phyloP scores from a whole-genome alignment of 208 protist species.

The Crithidia brevicula region DNA sequence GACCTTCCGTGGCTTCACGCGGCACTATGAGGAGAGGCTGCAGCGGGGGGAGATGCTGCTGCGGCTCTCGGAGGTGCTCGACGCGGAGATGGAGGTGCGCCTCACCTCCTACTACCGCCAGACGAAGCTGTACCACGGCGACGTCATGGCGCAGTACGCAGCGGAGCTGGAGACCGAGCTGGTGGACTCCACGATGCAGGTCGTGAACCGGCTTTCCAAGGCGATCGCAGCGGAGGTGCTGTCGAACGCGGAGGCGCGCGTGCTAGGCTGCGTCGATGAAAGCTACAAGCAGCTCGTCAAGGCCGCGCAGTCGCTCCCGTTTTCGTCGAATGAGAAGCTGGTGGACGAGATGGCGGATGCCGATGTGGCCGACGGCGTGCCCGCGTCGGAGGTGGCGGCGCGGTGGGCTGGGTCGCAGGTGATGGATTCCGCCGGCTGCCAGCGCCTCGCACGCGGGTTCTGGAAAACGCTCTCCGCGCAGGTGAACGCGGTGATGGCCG shows the following conservation, averaged over 20 bases:
- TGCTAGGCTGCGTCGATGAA: slow-evolving; percentile 59
- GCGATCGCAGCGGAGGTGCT: slow-evolving; percentile 60
- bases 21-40: slow-evolving; percentile 56
- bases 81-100: slow-evolving; percentile 54
- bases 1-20: slow-evolving; percentile 58
- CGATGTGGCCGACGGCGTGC: slow-evolving; percentile 1
- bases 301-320: slow-evolving; percentile 56
- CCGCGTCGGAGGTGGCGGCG: neutral
- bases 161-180: slow-evolving; percentile 64
- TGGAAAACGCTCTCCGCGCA: slow-evolving; percentile 55
- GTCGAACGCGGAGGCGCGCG: slow-evolving; percentile 44
- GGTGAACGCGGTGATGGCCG: slow-evolving; percentile 42
- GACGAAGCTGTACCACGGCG: slow-evolving; percentile 70
- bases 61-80: slow-evolving; percentile 58
- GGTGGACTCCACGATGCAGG: slow-evolving; percentile 45
- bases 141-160: slow-evolving; percentile 45
- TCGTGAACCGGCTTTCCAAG: slow-evolving; percentile 62
- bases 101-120: slow-evolving; percentile 52
- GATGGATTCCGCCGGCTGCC: slow-evolving; percentile 63
- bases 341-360: slow-evolving; percentile 15
- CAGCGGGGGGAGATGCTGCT: slow-evolving; percentile 64
- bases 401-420: slow-evolving; percentile 17
- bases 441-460: slow-evolving; percentile 56
- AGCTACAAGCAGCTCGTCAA: slow-evolving; percentile 53
- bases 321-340: slow-evolving; percentile 22